Percentiles rank a stretch among this genome's conserved stretches.
These are phyloP conservation scores for Xerocomus brunneocitrinus DNA, from an alignment of 768 basidiomycete genomes.

Conservation along the genomic window DNA sequence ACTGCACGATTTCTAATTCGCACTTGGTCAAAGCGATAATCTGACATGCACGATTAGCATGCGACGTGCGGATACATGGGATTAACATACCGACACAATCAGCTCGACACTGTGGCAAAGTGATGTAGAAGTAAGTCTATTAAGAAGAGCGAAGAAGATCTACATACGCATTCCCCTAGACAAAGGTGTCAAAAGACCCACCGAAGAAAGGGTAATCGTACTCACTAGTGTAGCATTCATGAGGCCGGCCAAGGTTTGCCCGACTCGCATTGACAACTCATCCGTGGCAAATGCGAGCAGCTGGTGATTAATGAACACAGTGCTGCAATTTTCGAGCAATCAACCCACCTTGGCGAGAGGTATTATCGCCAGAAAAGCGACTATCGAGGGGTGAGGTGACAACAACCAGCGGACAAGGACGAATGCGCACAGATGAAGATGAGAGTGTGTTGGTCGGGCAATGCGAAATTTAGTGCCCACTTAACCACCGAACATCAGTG, in stretches of 20 bases:
- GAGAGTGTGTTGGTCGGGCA: slow-evolving; percentile 50
- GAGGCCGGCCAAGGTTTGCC: slow-evolving; percentile 78
- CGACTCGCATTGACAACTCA: slow-evolving; percentile 75
- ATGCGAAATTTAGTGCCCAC: slow-evolving; percentile 71
- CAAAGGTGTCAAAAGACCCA: neutral
- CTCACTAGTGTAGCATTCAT: slow-evolving; percentile 79
- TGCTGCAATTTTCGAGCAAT: neutral
- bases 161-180: slow-evolving; percentile 31
- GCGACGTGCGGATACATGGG: neutral
- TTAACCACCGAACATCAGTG: slow-evolving; percentile 24
- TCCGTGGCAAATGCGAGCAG: slow-evolving; percentile 83
- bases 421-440: slow-evolving; percentile 67
- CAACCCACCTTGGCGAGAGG: slow-evolving; percentile 68
- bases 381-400: slow-evolving; percentile 31
- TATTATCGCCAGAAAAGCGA: slow-evolving; percentile 77
- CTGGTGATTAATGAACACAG: slow-evolving; percentile 31
- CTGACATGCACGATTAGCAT: slow-evolving; percentile 31
- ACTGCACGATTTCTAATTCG: slow-evolving; percentile 76
- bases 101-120: slow-evolving; percentile 41
- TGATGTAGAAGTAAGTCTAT: neutral
- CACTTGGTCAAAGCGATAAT: slow-evolving; percentile 81
- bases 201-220: neutral
- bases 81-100: slow-evolving; percentile 57
- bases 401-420: neutral
- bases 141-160: neutral